A percentile compares a stretch with the other conserved stretches of the same genome.
Evolutionary conservation across 2,329 filamentous ascomycete genomes (phyloP).

Genomic region (Pseudocercospora ulei): DNA sequence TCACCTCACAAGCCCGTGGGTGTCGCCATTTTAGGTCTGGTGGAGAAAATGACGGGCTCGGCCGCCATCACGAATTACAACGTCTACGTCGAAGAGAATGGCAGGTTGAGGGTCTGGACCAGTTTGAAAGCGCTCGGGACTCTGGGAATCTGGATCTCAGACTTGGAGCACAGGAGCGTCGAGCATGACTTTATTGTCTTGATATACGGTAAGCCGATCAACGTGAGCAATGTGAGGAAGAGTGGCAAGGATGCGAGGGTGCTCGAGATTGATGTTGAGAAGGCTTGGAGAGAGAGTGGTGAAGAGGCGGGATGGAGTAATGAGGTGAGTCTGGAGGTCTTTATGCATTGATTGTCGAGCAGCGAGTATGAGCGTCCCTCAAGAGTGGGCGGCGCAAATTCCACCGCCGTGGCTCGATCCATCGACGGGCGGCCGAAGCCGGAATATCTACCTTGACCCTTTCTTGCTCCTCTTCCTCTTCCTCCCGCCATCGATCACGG

Average conservation of each 20-base stretch:
- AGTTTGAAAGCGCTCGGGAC: constrained; percentile 70
- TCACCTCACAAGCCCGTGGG: constrained; percentile 37
- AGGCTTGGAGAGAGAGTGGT: constrained; percentile 66
- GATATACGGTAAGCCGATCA: constrained; percentile 62
- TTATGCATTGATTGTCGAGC: constrained; percentile 34
- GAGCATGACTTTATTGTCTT: constrained; percentile 39
- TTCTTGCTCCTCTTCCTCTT: constrained; percentile 29
- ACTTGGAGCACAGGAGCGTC: constrained; percentile 47
- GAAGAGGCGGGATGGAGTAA: constrained; percentile 68
- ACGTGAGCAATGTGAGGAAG: constrained; percentile 51
- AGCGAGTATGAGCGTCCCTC: no score
- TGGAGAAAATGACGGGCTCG: constrained; percentile 82
- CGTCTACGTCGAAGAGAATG: constrained; percentile 50
- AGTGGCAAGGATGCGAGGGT: constrained; percentile 43
- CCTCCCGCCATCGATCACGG: constrained; percentile 36
- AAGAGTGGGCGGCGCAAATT: no score
- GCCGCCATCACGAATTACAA: constrained; percentile 62
- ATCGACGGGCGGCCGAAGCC: no score
- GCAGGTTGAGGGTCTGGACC: constrained; percentile 55
- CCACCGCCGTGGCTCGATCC: no score
- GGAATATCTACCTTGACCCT: no score
- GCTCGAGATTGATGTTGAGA: constrained; percentile 64
- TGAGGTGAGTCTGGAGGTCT: constrained; percentile 61
- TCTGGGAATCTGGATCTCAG: constrained; percentile 68
- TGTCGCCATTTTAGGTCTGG: constrained; percentile 63